Percentiles rank a stretch among this genome's conserved stretches.
Evolutionary conservation across 116 monocot genomes (phyloP).

Genomic region (Zostera marina): DNA sequence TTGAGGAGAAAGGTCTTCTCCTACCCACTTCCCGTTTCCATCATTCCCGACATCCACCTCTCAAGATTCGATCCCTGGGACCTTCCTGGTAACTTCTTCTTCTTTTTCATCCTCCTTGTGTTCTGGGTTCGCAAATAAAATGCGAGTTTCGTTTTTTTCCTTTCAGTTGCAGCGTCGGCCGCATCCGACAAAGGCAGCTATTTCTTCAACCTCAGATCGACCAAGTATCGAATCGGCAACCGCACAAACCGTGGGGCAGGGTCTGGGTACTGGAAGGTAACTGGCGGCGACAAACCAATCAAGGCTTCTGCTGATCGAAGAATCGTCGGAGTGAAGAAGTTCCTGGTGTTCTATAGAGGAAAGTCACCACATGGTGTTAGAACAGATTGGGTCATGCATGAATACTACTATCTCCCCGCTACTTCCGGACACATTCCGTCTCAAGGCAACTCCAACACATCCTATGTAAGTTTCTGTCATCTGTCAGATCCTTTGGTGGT

Average conservation of each 20-base stretch:
- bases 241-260: constrained; percentile 16
- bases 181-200: constrained; percentile 32
- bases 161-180: constrained; percentile 6
- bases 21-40: constrained; percentile 30
- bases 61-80: constrained; percentile 33
- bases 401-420: constrained; percentile 31
- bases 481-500: constrained; percentile 3
- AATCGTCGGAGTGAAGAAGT: constrained; percentile 51
- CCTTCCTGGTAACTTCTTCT: constrained; percentile 18
- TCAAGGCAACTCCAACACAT: not conserved
- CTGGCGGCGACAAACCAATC: constrained; percentile 30
- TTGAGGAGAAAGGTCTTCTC: constrained; percentile 26
- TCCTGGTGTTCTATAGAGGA: constrained; percentile 38
- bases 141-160: not conserved
- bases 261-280: constrained; percentile 63
- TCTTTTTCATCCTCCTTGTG: not conserved
- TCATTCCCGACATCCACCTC: constrained; percentile 48
- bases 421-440: not conserved
- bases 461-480: constrained; percentile 12
- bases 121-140: not conserved
- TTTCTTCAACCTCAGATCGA: constrained; percentile 43
- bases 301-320: constrained; percentile 11
- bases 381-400: constrained; percentile 74
- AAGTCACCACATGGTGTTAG: constrained; percentile 10
- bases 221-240: constrained; percentile 12